Evolutionary conservation across 176 grass and related monocot genomes (phyloP), one percentile per base, ranked within the genome.

Genomic region (Musa schizocarpa): DNA sequence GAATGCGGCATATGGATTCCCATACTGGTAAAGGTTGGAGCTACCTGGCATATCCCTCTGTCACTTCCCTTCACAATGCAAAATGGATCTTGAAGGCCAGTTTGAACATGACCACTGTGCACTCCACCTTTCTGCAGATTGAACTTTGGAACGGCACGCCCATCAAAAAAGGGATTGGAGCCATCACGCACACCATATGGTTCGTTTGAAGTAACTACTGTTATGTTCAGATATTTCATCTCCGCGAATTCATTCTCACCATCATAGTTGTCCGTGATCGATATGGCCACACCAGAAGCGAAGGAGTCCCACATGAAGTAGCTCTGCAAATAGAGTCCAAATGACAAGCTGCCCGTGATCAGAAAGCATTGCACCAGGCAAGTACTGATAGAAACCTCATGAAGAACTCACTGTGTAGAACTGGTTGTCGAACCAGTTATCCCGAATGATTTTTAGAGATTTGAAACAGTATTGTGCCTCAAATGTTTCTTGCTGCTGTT

Each of bases 231-330:
- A 76, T 90, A 87, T 65, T 86, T 83, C 76, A 97, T 82, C 79
- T 90, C 75, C 1, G 90, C 77, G 78, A 93, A 90, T 76, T 97
- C 93, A 82, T 97, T 97, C 70, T 78, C 81, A 61, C 80, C 84
- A 17, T 80, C 7, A 29, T 69, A 72, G 11, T 83, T 81, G 26
- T 87, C 77, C 20, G 79, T 90, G 75, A 89, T 89, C 16, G 93
- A 93, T 50, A 93, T 54, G 5, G 85, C 90, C 56, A 90, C 75
- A 72, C 90, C 90, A 64, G 90, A 77, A 55, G 81, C 81, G 79
- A 97, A 93, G 11, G 93, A 90, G 73, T 97, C 93, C 93, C 90
- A 93, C 93, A 93, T 90, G 66, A 93, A 97, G 71, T 75, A 93
- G 71, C 89, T 97, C 93, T 97, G 80, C 68, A 77, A 73, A 77